These are phyloP conservation scores for Botrytis sinoallii DNA, from an alignment of 2,329 filamentous ascomycete genomes.

Conservation along the genomic window DNA sequence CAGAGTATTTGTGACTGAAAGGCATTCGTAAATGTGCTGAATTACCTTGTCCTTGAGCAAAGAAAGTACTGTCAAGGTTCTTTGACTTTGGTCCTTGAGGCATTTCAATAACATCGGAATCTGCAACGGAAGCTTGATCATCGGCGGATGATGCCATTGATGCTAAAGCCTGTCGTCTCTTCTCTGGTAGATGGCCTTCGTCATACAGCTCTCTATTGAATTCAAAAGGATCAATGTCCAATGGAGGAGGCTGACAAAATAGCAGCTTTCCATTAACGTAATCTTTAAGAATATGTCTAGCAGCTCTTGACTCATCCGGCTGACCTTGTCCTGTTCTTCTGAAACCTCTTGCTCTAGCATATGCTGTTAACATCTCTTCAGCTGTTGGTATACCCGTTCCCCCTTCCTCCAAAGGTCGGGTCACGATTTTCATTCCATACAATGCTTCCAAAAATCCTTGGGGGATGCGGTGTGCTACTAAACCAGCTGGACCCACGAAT, in stretches of 20 bases:
- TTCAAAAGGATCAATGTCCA: constrained; percentile 63
- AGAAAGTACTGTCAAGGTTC: constrained; percentile 85
- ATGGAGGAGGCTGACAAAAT: constrained; percentile 83
- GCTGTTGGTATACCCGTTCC: constrained; percentile 84
- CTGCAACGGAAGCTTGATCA: constrained; percentile 41
- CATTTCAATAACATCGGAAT: constrained; percentile 50
- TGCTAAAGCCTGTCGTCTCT: constrained; percentile 66
- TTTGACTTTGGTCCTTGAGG: constrained; percentile 70
- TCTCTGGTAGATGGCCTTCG: constrained; percentile 73
- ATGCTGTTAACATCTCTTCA: constrained; percentile 79
- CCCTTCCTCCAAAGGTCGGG: constrained; percentile 81
- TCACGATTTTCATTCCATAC: constrained; percentile 88
- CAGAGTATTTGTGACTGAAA: constrained; percentile 85
- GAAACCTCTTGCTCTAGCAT: constrained; percentile 86
- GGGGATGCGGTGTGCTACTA: constrained; percentile 83
- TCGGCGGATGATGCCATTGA: constrained; percentile 38
- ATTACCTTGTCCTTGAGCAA: constrained; percentile 60
- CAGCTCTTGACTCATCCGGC: constrained; percentile 89
- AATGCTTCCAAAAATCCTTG: constrained; percentile 85
- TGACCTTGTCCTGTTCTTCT: constrained; percentile 84
- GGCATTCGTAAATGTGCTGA: constrained; percentile 71
- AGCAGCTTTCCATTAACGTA: constrained; percentile 96
- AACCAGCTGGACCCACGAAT: constrained; percentile 78
- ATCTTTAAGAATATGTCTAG: constrained; percentile 88
- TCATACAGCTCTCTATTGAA: constrained; percentile 94